phyloP scores from a whole-genome alignment of 2,329 filamentous ascomycete genomes.

The Aspergillus fischeri region DNA sequence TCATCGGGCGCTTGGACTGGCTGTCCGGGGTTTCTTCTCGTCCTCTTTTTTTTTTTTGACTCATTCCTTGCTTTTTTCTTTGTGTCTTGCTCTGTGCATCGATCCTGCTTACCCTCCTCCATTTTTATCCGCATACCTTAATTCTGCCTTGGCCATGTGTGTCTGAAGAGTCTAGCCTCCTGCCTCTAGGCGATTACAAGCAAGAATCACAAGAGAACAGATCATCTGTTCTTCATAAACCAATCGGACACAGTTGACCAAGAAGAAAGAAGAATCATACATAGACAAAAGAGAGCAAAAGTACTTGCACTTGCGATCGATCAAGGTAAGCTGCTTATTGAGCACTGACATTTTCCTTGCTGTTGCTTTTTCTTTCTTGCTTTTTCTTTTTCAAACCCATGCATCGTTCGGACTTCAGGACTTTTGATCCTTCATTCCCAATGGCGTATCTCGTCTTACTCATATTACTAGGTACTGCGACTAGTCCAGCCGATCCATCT shows the following conservation, averaged over 20 bases:
- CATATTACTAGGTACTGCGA: background rate
- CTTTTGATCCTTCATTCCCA: slow-evolving; percentile 1
- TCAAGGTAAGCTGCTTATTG: background rate
- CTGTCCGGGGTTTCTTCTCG: background rate
- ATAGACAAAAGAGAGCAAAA: background rate
- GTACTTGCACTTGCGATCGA: background rate
- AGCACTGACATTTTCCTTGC: background rate
- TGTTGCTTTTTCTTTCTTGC: slow-evolving; percentile 2
- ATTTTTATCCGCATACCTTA: background rate
- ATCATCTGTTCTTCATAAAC: background rate
- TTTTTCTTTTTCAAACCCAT: slow-evolving; percentile 1
- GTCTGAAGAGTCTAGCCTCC: slow-evolving; percentile 30
- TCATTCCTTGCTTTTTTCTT: background rate
- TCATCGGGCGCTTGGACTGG: background rate
- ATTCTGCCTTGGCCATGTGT: slow-evolving; percentile 25
- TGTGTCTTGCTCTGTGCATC: slow-evolving; percentile 7
- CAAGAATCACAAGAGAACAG: background rate
- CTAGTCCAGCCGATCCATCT: background rate
- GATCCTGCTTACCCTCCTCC: background rate
- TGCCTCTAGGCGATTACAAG: slow-evolving; percentile 12
- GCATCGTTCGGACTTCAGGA: background rate
- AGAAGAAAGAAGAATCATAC: background rate
- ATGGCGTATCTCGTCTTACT: background rate
- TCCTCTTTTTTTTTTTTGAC: background rate
- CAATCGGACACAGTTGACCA: background rate